Conservation (phyloP, 192 early-diverging fungal species). For the Backusella australiensis region DNA sequence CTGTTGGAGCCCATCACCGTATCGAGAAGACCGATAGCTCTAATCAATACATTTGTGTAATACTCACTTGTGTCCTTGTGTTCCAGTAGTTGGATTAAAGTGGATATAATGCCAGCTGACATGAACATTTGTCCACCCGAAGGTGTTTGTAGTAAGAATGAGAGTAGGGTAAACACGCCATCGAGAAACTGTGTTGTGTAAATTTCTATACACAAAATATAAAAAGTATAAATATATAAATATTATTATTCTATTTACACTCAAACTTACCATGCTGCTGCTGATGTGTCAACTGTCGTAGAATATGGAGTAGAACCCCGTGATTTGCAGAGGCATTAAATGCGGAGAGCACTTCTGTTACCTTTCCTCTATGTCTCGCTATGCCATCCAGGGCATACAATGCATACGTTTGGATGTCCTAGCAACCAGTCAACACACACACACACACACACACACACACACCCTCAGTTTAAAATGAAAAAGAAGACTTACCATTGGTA, state of each 20-base stretch:
- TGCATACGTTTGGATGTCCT: constrained; percentile 77
- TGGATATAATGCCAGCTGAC: constrained; percentile 82
- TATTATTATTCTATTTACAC: not conserved
- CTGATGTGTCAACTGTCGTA: constrained; percentile 65
- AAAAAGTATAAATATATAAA: not conserved
- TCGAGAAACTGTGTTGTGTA: constrained; percentile 76
- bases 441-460: not conserved
- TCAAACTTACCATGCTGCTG: not conserved
- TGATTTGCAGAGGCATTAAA: constrained; percentile 92
- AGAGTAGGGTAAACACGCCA: constrained; percentile 72
- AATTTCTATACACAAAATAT: constrained; percentile 9
- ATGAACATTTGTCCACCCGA: constrained; percentile 87
- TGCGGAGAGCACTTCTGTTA: constrained; percentile 79
- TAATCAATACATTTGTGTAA: constrained; percentile 42
- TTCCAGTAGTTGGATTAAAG: constrained; percentile 67
- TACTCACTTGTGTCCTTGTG: constrained; percentile 43
- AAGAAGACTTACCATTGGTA: constrained; percentile 53
- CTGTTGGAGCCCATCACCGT: constrained; percentile 73
- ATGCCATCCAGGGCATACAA: constrained; percentile 85
- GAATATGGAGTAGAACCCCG: constrained; percentile 79
- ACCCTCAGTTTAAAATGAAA: not conserved
- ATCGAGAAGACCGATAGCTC: constrained; percentile 75
- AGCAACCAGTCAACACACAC: not conserved
- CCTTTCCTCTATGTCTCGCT: constrained; percentile 70
- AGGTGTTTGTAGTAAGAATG: constrained; percentile 71